Conservation (phyloP, 1,139 yeast genomes). For the Lodderomyces pseudojiufengensis region DNA sequence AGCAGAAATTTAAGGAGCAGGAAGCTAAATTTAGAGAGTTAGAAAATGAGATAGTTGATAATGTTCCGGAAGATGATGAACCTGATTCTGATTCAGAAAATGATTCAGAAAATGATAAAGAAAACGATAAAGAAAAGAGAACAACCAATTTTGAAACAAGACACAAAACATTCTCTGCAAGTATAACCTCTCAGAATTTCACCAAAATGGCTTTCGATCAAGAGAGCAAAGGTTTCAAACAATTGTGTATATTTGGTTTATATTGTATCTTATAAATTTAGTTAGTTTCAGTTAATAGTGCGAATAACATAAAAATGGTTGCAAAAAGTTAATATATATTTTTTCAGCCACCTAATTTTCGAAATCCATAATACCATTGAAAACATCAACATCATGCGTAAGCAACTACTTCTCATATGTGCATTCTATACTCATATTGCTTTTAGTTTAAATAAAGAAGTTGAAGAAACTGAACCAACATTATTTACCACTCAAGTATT, state of each 20-base stretch:
- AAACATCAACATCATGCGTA: too few species aligned
- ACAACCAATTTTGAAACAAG: not conserved
- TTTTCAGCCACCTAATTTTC: not conserved
- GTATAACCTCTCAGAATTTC: not conserved
- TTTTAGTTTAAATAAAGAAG: too few species aligned
- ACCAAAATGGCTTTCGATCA: not conserved
- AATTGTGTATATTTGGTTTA: conserved; percentile 2
- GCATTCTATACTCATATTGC: too few species aligned
- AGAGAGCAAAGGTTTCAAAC: not conserved
- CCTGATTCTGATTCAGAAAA: too few species aligned
- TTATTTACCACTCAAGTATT: not conserved
- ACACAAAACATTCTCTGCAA: not conserved
- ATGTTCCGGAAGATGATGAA: too few species aligned
- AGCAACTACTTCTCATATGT: too few species aligned
- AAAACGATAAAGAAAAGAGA: too few species aligned
- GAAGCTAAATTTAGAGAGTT: not conserved
- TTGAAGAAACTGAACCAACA: too few species aligned
- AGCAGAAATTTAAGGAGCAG: not conserved
- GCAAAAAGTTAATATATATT: not conserved
- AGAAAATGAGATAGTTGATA: not conserved
- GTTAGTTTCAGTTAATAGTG: too few species aligned
- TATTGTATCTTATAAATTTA: conserved; percentile 1
- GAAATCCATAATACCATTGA: too few species aligned
- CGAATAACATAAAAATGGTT: not conserved
- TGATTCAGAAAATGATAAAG: too few species aligned